Percentiles rank a stretch among this genome's conserved stretches.
Conservation (phyloP, 2,329 filamentous ascomycete species). For the Magnaporthiopsis incrustans region DNA sequence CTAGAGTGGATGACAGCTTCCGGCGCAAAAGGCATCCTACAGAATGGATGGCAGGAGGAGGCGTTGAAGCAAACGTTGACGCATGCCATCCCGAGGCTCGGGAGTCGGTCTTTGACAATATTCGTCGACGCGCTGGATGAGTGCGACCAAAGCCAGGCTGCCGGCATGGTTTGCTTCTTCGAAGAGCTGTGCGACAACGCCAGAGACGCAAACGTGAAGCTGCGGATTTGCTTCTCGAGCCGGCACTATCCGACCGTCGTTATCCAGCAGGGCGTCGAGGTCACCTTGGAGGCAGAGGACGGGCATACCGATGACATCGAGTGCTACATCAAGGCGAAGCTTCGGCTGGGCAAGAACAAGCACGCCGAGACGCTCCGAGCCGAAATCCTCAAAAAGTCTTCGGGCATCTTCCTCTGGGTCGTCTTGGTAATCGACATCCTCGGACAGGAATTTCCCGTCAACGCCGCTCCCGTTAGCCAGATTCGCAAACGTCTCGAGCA, state of each 20-base stretch:
- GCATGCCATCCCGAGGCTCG: conserved; percentile 12
- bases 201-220: neutral
- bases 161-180: conserved; percentile 35
- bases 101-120: conserved; percentile 10
- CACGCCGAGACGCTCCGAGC: conserved; percentile 14
- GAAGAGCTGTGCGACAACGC: conserved; percentile 26
- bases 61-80: conserved; percentile 11
- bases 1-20: conserved; percentile 16
- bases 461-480: conserved; percentile 16
- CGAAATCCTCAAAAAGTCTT: conserved; percentile 27
- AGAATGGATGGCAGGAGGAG: conserved; percentile 9
- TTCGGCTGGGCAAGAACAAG: conserved; percentile 15
- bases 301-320: conserved; percentile 28
- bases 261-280: conserved; percentile 17
- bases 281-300: conserved; percentile 26
- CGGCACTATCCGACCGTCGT: conserved; percentile 38
- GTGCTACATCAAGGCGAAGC: conserved; percentile 21
- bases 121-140: conserved; percentile 41
- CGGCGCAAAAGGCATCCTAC: neutral
- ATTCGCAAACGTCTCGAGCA: conserved; percentile 22
- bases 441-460: conserved; percentile 22
- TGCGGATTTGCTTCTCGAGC: conserved; percentile 36
- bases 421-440: conserved; percentile 30
- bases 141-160: conserved; percentile 32
- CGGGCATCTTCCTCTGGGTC: conserved; percentile 37